Evolutionary conservation across 768 basidiomycete species (phyloP), one percentile per base, ranked within the genome.

Genomic region (Leccinum disarticulatum): DNA sequence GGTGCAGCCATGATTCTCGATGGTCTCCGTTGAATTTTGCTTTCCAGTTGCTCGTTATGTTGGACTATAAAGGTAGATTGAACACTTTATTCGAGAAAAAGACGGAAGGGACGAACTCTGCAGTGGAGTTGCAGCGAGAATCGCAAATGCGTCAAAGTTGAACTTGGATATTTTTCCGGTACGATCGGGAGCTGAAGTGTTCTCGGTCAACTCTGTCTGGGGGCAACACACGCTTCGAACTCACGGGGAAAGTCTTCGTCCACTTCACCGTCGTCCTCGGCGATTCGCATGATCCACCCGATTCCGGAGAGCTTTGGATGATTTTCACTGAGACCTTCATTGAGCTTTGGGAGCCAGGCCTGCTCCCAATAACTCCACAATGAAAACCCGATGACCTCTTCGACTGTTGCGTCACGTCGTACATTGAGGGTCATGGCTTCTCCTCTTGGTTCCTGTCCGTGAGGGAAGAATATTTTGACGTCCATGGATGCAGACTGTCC

Each of bases 171-270:
- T 86, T 66, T 89, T 88, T 1, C 90, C 86, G 38, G 87, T 87
- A 22, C 97, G 81, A 72, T 98, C 97, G 9, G 95, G 91, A 0
- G 96, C 96, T 96, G n/a, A 41, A 38, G 38, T 9, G n/a, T 11
- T 57, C 0, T 56, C 6, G 33, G 41, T 60, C 25, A 66, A 58
- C 33, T n/a, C 15, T 25, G 35, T 6, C 28, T 17, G 35, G 19
- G 33, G 46, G 14, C 6, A n/a, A 9, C 25, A 14, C 11, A 15
- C 19, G 28, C 1, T 36, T n/a, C 6, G 35, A 15, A 80, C 91
- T 66, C 72, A 96, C 95, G 91, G 25, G 96, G 97, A 70, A 95
- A 98, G 76, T 99, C 97, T 71, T 98, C 97, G 70, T 99, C 97
- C 1, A 98, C 93, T 73, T 98, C 96, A 15, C 97, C 97, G 71